Percentiles rank a stretch among this genome's conserved stretches.
These are phyloP conservation scores for Suhomyces sp. DNA, from an alignment of 805 yeast genomes.

Conservation along the genomic window DNA sequence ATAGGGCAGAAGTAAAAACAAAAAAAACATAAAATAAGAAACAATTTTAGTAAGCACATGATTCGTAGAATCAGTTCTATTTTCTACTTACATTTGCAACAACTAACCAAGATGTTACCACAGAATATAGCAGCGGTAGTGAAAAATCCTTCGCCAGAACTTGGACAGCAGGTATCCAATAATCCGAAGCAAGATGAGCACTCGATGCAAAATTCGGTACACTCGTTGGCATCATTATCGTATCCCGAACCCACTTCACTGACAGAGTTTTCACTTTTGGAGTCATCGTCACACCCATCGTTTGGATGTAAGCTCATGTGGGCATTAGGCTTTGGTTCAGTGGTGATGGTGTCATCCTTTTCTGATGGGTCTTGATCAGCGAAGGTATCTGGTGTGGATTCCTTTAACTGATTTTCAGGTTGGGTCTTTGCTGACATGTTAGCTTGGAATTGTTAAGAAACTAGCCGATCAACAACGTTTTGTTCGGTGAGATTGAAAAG, in stretches of 20 bases:
- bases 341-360: conserved; percentile 1
- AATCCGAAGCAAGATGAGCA: conserved; percentile 38
- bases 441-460: not conserved
- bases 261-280: conserved; percentile 14
- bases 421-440: not conserved
- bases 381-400: not conserved
- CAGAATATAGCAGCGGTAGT: conserved; percentile 34
- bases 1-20: not conserved
- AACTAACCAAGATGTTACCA: conserved; percentile 34
- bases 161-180: conserved; percentile 41
- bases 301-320: conserved; percentile 3
- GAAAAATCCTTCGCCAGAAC: conserved; percentile 39
- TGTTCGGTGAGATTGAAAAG: not conserved
- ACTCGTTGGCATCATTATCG: conserved; percentile 36
- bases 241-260: conserved; percentile 34
- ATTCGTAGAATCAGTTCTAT: not conserved
- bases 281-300: not conserved
- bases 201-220: conserved; percentile 42
- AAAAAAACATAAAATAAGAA: not conserved
- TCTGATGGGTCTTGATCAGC: not conserved
- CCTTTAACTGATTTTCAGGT: not conserved
- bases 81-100: conserved; percentile 24
- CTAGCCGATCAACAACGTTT: not conserved
- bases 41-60: not conserved
- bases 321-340: conserved; percentile 4